Conservation (phyloP, 2,329 filamentous ascomycete species). For the Pseudocercospora fuligena region DNA sequence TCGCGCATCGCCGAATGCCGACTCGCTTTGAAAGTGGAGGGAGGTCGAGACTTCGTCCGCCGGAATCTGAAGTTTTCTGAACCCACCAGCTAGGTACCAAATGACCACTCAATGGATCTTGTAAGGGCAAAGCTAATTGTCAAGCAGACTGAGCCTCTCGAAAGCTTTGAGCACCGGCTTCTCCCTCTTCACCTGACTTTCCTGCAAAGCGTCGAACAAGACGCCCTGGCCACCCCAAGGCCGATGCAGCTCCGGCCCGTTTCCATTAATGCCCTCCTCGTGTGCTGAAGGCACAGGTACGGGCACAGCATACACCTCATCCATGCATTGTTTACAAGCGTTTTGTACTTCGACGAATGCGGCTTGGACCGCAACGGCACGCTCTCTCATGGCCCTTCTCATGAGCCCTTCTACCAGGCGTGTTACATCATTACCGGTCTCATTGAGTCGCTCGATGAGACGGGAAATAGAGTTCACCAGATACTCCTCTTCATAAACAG, state of each 20-base stretch:
- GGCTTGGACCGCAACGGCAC: conserved; percentile 76
- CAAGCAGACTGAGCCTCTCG: conserved; percentile 51
- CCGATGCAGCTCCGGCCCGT: conserved; percentile 33
- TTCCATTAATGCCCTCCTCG: conserved; percentile 6
- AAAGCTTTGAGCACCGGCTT: conserved; percentile 60
- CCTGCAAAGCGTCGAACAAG: conserved; percentile 50
- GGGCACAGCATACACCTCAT: conserved; percentile 63
- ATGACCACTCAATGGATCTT: too few relatives aligned
- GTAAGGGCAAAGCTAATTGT: too few relatives aligned
- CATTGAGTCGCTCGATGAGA: conserved; percentile 80
- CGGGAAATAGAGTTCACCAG: conserved; percentile 84
- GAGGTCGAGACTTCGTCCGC: too few relatives aligned
- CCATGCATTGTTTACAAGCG: conserved; percentile 68
- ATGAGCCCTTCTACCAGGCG: conserved; percentile 77
- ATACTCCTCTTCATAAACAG: conserved; percentile 97
- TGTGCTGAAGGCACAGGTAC: neutral
- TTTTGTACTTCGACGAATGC: conserved; percentile 75
- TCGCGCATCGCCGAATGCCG: too few relatives aligned
- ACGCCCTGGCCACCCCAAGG: conserved; percentile 52
- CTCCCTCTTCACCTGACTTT: conserved; percentile 44
- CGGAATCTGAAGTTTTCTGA: too few relatives aligned
- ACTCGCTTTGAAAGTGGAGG: too few relatives aligned
- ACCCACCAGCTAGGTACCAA: too few relatives aligned
- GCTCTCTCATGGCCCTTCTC: conserved; percentile 83
- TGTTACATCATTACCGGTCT: conserved; percentile 71